A percentile compares a stretch with the other conserved stretches of the same genome.
Conservation (phyloP, 768 basidiomycete genomes). For the Pulveroboletus sp. region DNA sequence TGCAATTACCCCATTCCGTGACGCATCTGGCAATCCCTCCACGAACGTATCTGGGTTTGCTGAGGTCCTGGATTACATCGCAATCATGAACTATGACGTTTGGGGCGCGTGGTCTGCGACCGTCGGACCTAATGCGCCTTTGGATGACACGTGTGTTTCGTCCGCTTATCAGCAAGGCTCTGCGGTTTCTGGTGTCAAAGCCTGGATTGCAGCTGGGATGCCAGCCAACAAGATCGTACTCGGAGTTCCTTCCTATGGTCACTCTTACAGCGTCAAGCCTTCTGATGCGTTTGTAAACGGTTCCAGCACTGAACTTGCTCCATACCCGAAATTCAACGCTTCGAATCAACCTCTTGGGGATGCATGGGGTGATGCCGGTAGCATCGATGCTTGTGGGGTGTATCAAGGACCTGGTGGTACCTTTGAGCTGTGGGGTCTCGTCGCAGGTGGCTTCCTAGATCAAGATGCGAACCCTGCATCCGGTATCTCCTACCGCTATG, state of each 20-base stretch:
- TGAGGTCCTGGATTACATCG: slow-evolving; percentile 62
- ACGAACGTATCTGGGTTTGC: slow-evolving; percentile 72
- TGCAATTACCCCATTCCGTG: slow-evolving; percentile 62
- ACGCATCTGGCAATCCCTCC: slow-evolving; percentile 56
- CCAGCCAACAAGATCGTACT: slow-evolving; percentile 69
- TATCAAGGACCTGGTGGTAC: slow-evolving; percentile 46
- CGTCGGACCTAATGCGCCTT: slow-evolving; percentile 78
- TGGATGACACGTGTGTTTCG: slow-evolving; percentile 72
- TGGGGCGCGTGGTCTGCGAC: slow-evolving; percentile 50
- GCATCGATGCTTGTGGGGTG: slow-evolving; percentile 55
- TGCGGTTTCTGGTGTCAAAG: slow-evolving; percentile 64
- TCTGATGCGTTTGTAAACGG: slow-evolving; percentile 35
- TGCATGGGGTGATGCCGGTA: slow-evolving; percentile 48
- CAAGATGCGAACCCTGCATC: slow-evolving; percentile 23
- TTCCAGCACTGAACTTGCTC: slow-evolving; percentile 35
- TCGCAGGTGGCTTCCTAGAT: slow-evolving; percentile 54
- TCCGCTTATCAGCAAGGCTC: slow-evolving; percentile 65
- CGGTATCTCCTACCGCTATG: slow-evolving; percentile 56
- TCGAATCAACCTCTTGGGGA: slow-evolving; percentile 49
- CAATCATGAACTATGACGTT: slow-evolving; percentile 69
- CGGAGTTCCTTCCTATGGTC: slow-evolving; percentile 81
- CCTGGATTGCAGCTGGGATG: slow-evolving; percentile 78
- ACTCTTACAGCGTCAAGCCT: slow-evolving; percentile 54
- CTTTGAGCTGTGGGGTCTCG: slow-evolving; percentile 59
- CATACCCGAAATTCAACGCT: slow-evolving; percentile 51